A percentile compares a stretch with the other conserved stretches of the same genome.
Evolutionary conservation across 306 rosid species (phyloP).

Genomic region (Benincasa hispida): DNA sequence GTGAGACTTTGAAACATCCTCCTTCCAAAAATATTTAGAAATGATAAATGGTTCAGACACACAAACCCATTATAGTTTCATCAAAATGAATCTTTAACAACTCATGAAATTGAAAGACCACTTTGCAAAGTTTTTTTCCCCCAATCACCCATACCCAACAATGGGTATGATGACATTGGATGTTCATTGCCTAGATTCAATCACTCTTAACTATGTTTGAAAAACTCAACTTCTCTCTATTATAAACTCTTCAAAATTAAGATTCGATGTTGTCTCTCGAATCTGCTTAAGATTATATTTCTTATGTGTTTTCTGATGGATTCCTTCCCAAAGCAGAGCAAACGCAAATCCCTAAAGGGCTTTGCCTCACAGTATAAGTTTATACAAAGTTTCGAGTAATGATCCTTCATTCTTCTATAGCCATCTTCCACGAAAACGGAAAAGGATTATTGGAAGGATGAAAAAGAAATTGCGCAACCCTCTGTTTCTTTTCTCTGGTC

Average conservation of each 20-base stretch:
- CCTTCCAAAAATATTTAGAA: neutral
- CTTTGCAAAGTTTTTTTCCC: constrained; percentile 10
- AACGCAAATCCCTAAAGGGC: neutral
- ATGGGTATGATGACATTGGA: neutral
- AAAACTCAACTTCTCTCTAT: neutral
- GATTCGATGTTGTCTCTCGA: neutral
- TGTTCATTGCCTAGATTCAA: neutral
- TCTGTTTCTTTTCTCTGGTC: neutral
- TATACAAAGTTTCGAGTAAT: neutral
- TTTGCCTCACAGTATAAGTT: neutral
- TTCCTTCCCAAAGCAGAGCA: neutral
- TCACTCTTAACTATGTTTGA: neutral
- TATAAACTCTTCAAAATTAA: neutral
- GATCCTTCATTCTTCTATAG: neutral
- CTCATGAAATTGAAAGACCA: neutral
- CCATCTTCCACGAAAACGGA: neutral
- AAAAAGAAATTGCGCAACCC: neutral
- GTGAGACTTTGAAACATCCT: neutral
- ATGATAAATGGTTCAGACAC: neutral
- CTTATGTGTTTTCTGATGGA: neutral
- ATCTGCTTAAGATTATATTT: neutral
- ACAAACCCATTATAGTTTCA: constrained; percentile 7
- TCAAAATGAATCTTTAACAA: neutral
- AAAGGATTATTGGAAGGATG: neutral
- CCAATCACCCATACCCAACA: constrained; percentile 7